Percentiles rank a stretch among this genome's conserved stretches.
phyloP scores from a whole-genome alignment of 495 filamentous ascomycete genomes.

The Monascus purpureus region DNA sequence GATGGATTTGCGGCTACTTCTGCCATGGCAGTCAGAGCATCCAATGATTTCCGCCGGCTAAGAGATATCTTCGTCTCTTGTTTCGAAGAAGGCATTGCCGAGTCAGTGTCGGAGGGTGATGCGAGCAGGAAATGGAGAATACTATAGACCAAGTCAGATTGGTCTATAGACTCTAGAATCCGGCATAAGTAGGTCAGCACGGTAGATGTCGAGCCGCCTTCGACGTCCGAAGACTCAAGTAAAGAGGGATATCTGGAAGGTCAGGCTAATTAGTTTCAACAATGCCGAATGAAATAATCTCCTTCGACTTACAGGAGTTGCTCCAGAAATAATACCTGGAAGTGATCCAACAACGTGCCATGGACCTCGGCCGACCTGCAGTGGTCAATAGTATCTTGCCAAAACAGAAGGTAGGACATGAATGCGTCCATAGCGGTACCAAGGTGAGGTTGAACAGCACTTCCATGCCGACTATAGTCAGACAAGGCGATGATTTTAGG shows the following conservation, averaged over 20 bases:
- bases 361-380: constrained; percentile 85
- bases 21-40: constrained; percentile 64
- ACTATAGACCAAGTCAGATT: constrained; percentile 82
- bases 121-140: constrained; percentile 89
- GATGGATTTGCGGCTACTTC: constrained; percentile 53
- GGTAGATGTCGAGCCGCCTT: constrained; percentile 91
- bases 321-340: constrained; percentile 90
- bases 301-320: constrained; percentile 63
- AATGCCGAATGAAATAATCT: constrained; percentile 4
- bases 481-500: constrained; percentile 76
- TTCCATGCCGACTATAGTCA: constrained; percentile 45
- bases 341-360: constrained; percentile 86
- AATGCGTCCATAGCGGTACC: constrained; percentile 80
- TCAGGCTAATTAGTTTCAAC: constrained; percentile 4
- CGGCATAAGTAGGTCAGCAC: constrained; percentile 87
- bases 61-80: constrained; percentile 43
- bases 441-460: constrained; percentile 36
- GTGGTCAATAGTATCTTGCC: constrained; percentile 95
- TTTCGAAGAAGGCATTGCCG: constrained; percentile 13
- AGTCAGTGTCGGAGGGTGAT: constrained; percentile 36
- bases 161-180: constrained; percentile 78
- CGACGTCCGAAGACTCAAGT: constrained; percentile 88
- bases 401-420: constrained; percentile 86
- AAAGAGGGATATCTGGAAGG: constrained; percentile 73
- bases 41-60: constrained; percentile 74